Evolutionary conservation across 306 rosid genomes (phyloP), one percentile per base, ranked within the genome.

Genomic region (Gastrolobium bilobum): DNA sequence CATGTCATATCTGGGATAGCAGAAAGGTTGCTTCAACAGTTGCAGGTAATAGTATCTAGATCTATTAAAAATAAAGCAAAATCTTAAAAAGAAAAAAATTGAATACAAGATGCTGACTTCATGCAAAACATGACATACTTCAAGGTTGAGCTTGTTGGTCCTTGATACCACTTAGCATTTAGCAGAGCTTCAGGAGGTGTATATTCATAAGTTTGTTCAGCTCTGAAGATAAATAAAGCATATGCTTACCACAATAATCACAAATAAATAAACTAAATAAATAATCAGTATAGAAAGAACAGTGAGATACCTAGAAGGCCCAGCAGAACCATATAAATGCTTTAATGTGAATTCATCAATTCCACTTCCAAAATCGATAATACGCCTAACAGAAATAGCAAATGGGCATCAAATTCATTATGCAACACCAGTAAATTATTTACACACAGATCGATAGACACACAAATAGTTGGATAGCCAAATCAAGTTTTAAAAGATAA

Each of bases 321-420:
- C 98, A 38, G 74, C 61, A 34, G 97, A 87, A 54, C 92, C 98
- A 87, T 92, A 95, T 48, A 95, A 88, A 80, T 95, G 89, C 87
- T 91, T 92, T 81, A 92, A 37, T 64, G 97, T 91, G 84, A 89
- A 95, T 73, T 86, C 96, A 46, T 95, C 99, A 79, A 92, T 66
- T 75, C 94, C 95, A 87, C 99, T 92, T 83, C 99, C 99, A 30
- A 95, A 92, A 90, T 95, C 99, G 43, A 95, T 95, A 71, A 88
- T 80, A 26, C 87, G 89, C 87, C 89, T 88, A 61, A 68, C 44
- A 26, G 59, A 77, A 82, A 61, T 10, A 58, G 62, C 40, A 72
- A 51, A 84, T 68, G 29, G 69, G 39, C 13, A 77, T 74, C 26
- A 48, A 71, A 84, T 38, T 75, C 75, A 15, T 31, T 42, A 48